Conservation (phyloP, 768 basidiomycete genomes). For the Suillus decipiens region DNA sequence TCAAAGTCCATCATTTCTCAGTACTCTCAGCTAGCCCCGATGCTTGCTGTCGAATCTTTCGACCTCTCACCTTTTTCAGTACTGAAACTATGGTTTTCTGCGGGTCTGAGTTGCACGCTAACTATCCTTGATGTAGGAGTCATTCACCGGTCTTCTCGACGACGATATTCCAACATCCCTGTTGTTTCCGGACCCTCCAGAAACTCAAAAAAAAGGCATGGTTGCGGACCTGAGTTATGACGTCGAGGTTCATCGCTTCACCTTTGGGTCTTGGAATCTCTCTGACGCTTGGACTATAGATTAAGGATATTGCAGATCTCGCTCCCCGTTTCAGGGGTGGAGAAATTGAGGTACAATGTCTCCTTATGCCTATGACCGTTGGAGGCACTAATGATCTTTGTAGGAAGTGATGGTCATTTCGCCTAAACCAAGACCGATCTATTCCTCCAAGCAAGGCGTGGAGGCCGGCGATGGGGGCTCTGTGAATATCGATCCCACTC, state of each 20-base stretch:
- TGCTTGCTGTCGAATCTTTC: constrained; percentile 18
- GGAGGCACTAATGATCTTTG: background rate
- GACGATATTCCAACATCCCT: constrained; percentile 19
- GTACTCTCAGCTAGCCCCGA: background rate
- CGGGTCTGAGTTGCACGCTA: background rate
- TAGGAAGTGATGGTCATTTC: constrained; percentile 54
- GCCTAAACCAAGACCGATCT: constrained; percentile 35
- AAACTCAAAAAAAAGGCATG: background rate
- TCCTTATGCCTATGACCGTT: constrained; percentile 5
- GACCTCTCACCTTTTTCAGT: constrained; percentile 31
- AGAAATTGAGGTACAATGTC: constrained; percentile 46
- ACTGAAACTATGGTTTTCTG: constrained; percentile 1
- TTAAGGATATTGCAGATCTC: constrained; percentile 37
- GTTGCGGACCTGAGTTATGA: constrained; percentile 41
- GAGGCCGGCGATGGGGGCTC: constrained; percentile 10
- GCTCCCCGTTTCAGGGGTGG: constrained; percentile 49
- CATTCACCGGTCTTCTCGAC: constrained; percentile 34
- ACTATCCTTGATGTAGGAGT: constrained; percentile 26
- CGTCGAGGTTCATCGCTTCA: constrained; percentile 35
- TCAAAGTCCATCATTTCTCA: background rate
- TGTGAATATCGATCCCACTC: constrained; percentile 16
- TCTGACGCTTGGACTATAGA: constrained; percentile 1
- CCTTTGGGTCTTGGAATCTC: constrained; percentile 1
- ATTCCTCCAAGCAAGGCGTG: constrained; percentile 30
- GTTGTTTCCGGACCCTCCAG: constrained; percentile 11